Base-by-base conservation (phyloP, 2,329 filamentous ascomycete genomes). In the Coniella vitis region DNA sequence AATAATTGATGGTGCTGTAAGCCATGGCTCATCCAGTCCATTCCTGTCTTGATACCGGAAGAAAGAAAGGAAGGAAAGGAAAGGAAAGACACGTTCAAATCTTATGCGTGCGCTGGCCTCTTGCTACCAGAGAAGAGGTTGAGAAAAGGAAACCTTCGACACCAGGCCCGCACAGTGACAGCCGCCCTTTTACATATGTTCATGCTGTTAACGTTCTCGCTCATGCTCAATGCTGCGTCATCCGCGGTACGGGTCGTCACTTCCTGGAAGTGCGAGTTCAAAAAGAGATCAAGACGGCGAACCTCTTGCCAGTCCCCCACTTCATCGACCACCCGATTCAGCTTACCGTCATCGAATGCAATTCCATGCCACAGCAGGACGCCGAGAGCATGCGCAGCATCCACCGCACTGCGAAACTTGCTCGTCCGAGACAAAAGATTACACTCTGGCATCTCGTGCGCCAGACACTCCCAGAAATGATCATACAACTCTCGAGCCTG, bases 311-410 rank as follows among this genome's bases (percentile, higher is more conserved):
- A 63, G 56, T 84, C 79, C 19, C 65, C 65, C 2, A 63, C 67
- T 38, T 69, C 67, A 50, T 76, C 65, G 1, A 84, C 76, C 14
- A 78, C 78, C 1, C 81, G 69, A 61, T 83, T 68, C 47, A 84
- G 70, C 29, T 62, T 65, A 0, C 81, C 80, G 20, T 78, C 71
- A 58, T 84, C 80, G 61, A 80, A 84, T 2, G 79, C 79, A 58
- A 78, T 79, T 1, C 79, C 81, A 60, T 77, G 71, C 81, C 81
- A 84, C 2, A 84, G 66, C 16, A 84, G 52, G 5, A 84, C 69
- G 0, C 81, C 80, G 16, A 83, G 55, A 3, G 60, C 68, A 59
- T 67, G 70, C 12, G 78, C 71, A 35, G 70, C 54, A 46, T 58
- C 59, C 0, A 78, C 62, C 1, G 65, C 65, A 4, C 64, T 57